Percentiles rank a stretch among this genome's conserved stretches.
phyloP scores from a whole-genome alignment of 2,329 filamentous ascomycete genomes.

The Xylaria sp. region DNA sequence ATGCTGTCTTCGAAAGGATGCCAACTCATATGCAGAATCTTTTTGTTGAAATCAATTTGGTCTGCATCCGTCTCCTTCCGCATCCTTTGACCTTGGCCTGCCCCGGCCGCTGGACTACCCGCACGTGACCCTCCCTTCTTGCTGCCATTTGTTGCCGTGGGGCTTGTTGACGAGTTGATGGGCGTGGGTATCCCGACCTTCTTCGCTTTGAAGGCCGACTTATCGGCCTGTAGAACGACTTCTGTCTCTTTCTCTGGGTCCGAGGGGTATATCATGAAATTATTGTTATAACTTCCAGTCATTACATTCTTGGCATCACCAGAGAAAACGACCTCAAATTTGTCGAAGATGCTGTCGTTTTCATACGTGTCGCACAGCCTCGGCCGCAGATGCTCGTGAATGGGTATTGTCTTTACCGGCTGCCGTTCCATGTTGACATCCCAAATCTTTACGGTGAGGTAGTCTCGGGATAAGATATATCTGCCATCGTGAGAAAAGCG shows the following conservation, averaged over 20 bases:
- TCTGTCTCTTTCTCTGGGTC: slow-evolving; percentile 97
- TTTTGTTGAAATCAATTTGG: slow-evolving; percentile 99
- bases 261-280: slow-evolving; percentile 99
- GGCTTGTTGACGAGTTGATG: slow-evolving; percentile 85
- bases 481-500: slow-evolving; percentile 96
- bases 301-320: slow-evolving; percentile 99
- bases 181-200: slow-evolving; percentile 98
- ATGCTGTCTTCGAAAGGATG: slow-evolving; percentile 99
- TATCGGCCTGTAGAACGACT: slow-evolving; percentile 96
- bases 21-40: slow-evolving; percentile 99
- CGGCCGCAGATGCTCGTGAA: slow-evolving; percentile 95
- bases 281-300: slow-evolving; percentile 99
- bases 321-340: slow-evolving; percentile 99
- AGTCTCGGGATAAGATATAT: slow-evolving; percentile 97
- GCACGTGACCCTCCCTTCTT: slow-evolving; percentile 93
- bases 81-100: slow-evolving; percentile 90
- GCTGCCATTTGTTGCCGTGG: slow-evolving; percentile 73
- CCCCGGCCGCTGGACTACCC: slow-evolving; percentile 82
- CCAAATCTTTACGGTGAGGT: slow-evolving; percentile 99
- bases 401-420: slow-evolving; percentile 97
- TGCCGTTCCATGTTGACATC: slow-evolving; percentile 99
- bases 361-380: slow-evolving; percentile 98
- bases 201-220: slow-evolving; percentile 99
- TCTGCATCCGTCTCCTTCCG: slow-evolving; percentile 99
- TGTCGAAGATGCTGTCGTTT: slow-evolving; percentile 99